A percentile compares a stretch with the other conserved stretches of the same genome.
Conservation (phyloP, 2,329 filamentous ascomycete species). For the Microdochium trichocladiopsis region DNA sequence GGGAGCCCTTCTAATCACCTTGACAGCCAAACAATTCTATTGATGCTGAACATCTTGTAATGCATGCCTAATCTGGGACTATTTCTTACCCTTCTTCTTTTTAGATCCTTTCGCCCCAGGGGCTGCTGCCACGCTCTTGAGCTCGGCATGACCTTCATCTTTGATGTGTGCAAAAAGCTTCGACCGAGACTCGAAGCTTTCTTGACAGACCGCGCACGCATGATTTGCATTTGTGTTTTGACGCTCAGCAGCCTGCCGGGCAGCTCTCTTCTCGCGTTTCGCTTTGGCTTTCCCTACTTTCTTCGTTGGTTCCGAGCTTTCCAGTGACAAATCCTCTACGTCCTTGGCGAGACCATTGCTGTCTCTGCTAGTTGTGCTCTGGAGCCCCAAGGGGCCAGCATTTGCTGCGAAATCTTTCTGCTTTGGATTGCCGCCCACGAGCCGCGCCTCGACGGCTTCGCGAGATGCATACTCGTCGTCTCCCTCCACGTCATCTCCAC, state of each 20-base stretch:
- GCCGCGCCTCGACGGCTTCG: constrained; percentile 31
- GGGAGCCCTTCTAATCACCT: no score
- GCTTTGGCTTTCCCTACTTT: constrained; percentile 45
- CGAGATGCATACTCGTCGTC: constrained; percentile 41
- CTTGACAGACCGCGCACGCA: constrained; percentile 36
- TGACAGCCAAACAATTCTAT: no score
- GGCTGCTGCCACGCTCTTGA: constrained; percentile 15
- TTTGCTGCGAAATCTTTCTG: constrained; percentile 4
- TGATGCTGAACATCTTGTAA: no score
- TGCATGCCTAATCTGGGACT: neutral
- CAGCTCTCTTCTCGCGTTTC: constrained; percentile 40
- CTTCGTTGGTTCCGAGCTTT: constrained; percentile 17
- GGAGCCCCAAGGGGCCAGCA: constrained; percentile 5
- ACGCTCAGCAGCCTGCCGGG: constrained; percentile 27
- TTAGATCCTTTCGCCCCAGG: constrained; percentile 17
- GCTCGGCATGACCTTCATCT: constrained; percentile 56
- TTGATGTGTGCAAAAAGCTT: constrained; percentile 70
- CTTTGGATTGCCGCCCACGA: constrained; percentile 11
- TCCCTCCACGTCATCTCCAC: constrained; percentile 2
- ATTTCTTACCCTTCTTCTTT: constrained; percentile 28
- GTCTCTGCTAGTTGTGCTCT: constrained; percentile 1
- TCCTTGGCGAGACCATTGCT: constrained; percentile 6
- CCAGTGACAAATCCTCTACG: constrained; percentile 18
- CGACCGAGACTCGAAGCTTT: constrained; percentile 52
- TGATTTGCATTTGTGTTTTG: constrained; percentile 28